These are phyloP conservation scores for Dryadomyces sulphureus DNA, from an alignment of 2,329 filamentous ascomycete species.

Conservation along the genomic window DNA sequence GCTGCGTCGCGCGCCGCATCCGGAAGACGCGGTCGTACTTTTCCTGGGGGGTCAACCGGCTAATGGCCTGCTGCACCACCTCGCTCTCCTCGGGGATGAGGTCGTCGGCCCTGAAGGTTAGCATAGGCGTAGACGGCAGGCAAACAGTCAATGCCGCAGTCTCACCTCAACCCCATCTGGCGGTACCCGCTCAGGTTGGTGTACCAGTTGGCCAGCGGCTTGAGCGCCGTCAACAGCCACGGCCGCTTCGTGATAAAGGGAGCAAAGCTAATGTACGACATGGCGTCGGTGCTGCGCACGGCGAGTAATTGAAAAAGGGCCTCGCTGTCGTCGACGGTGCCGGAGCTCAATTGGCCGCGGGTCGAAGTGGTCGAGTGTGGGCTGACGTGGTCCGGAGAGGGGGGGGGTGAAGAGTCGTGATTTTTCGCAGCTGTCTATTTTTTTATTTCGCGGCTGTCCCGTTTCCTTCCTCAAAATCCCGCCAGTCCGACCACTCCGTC, in stretches of 20 bases:
- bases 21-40: constrained; percentile 96
- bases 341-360: constrained; percentile 3
- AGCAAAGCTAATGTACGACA: constrained; percentile 60
- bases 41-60: constrained; percentile 79
- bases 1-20: constrained; percentile 85
- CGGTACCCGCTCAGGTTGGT: constrained; percentile 52
- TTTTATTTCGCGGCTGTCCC: background rate
- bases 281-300: constrained; percentile 1
- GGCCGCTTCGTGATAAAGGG: constrained; percentile 71
- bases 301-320: background rate
- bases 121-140: too few relatives aligned
- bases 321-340: background rate
- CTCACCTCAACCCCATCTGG: constrained; percentile 12
- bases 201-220: constrained; percentile 81
- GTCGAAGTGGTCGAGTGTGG: background rate
- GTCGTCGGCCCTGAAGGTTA: constrained; percentile 63
- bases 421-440: constrained; percentile 1
- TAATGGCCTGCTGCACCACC: constrained; percentile 70
- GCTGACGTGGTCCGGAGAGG: background rate
- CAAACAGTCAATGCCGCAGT: too few relatives aligned
- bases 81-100: constrained; percentile 88
- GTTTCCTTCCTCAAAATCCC: constrained; percentile 12
- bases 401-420: background rate
- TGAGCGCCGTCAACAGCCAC: constrained; percentile 67
- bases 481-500: constrained; percentile 9